phyloP scores from a whole-genome alignment of 768 basidiomycete species.

The Lentinula lateritia region DNA sequence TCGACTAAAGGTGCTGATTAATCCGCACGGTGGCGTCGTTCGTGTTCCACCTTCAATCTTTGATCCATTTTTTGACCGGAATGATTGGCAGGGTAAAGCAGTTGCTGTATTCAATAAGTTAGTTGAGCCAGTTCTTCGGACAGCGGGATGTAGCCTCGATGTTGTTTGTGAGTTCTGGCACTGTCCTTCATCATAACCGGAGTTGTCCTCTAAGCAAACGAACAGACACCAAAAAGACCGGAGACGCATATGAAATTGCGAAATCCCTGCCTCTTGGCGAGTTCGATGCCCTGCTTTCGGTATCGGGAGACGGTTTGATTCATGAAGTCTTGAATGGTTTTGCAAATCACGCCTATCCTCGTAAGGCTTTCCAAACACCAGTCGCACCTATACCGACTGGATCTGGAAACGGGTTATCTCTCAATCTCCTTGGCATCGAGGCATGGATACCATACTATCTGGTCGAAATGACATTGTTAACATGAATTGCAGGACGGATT shows the following conservation, averaged over 20 bases:
- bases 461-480: slow-evolving; percentile 3
- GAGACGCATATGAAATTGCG: slow-evolving; percentile 65
- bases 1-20: slow-evolving; percentile 65
- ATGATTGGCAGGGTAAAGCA: slow-evolving; percentile 51
- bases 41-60: slow-evolving; percentile 17
- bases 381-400: slow-evolving; percentile 79
- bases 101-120: slow-evolving; percentile 43
- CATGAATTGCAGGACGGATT: slow-evolving; percentile 47
- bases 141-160: slow-evolving; percentile 60
- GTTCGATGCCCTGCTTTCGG: slow-evolving; percentile 66
- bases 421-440: slow-evolving; percentile 70
- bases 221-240: slow-evolving; percentile 55
- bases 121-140: slow-evolving; percentile 68
- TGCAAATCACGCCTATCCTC: slow-evolving; percentile 54
- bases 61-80: slow-evolving; percentile 1
- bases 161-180: slow-evolving; percentile 46
- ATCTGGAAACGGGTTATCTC: slow-evolving; percentile 70
- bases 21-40: slow-evolving; percentile 78
- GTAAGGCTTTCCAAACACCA: slow-evolving; percentile 60
- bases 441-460: slow-evolving; percentile 26
- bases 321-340: slow-evolving; percentile 86
- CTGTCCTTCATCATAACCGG: background rate
- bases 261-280: slow-evolving; percentile 44
- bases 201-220: background rate
- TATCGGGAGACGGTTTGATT: slow-evolving; percentile 82